Conservation (phyloP, 345 rosid genomes). For the Toxicodendron radicans region DNA sequence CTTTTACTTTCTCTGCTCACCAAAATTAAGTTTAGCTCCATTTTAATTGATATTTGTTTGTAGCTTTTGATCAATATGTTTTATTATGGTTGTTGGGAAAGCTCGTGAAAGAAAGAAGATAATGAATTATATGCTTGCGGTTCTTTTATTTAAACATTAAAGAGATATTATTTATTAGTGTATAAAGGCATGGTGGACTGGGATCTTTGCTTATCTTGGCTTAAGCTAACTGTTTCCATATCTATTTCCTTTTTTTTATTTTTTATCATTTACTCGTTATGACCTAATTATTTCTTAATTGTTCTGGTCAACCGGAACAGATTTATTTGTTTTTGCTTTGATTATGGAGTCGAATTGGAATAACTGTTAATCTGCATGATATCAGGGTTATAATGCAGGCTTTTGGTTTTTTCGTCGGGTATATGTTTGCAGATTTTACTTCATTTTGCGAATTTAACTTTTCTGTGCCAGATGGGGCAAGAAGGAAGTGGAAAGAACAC, state of each 20-base stretch:
- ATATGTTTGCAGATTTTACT: not conserved
- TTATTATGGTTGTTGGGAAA: not conserved
- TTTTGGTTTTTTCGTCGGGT: not conserved
- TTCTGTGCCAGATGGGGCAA: conserved; percentile 34
- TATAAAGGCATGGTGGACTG: not conserved
- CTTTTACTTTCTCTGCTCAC: not conserved
- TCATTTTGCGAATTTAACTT: not conserved
- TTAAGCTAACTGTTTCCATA: not conserved
- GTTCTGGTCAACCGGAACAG: too few relatives aligned
- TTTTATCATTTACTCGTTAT: not conserved
- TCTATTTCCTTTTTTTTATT: not conserved
- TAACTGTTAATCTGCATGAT: not conserved
- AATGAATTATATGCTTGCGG: not conserved
- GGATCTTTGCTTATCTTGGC: too few relatives aligned
- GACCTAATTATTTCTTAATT: too few relatives aligned
- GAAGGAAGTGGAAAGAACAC: conserved; percentile 38
- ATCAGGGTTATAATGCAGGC: not conserved
- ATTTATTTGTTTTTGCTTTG: not conserved
- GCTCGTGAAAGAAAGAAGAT: not conserved
- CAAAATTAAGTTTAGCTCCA: not conserved
- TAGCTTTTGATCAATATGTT: not conserved
- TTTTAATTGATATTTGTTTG: not conserved
- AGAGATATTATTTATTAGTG: not conserved
- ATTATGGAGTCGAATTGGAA: not conserved
- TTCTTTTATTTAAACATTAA: too few relatives aligned